These are phyloP conservation scores for Hebeloma cylindrosporum DNA, from an alignment of 768 basidiomycete species.

Conservation along the genomic window DNA sequence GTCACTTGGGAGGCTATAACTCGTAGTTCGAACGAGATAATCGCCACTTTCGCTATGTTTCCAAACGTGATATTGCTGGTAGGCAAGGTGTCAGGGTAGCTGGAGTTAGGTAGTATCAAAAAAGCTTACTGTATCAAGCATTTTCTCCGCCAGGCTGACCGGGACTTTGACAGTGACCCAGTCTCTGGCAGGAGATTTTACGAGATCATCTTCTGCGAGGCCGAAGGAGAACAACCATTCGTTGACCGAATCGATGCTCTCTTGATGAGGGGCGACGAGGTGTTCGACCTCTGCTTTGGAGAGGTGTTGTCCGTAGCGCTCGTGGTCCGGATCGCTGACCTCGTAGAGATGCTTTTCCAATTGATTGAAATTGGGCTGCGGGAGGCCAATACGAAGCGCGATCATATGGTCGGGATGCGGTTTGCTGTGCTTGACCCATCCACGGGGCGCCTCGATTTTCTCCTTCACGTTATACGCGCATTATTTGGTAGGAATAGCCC, in stretches of 20 bases:
- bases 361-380: conserved; percentile 47
- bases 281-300: conserved; percentile 66
- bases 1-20: conserved; percentile 59
- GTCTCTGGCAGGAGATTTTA: conserved; percentile 59
- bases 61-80: conserved; percentile 57
- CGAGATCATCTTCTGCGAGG: conserved; percentile 43
- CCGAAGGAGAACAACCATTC: conserved; percentile 62
- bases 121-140: conserved; percentile 55
- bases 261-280: conserved; percentile 58
- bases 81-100: not conserved
- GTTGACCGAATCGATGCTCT: conserved; percentile 53
- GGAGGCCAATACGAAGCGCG: conserved; percentile 57
- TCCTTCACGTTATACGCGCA: conserved; percentile 34
- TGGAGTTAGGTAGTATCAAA: not conserved
- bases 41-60: conserved; percentile 47
- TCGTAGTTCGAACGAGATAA: conserved; percentile 58
- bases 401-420: conserved; percentile 48
- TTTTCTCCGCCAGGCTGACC: conserved; percentile 57
- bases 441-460: conserved; percentile 37
- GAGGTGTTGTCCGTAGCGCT: conserved; percentile 52
- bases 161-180: conserved; percentile 67
- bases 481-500: conserved; percentile 21
- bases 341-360: conserved; percentile 54
- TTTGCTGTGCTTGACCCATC: conserved; percentile 48
- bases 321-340: conserved; percentile 54